Base-by-base conservation (phyloP, 2,329 filamentous ascomycete species). In the Phyllosticta ampelicida region DNA sequence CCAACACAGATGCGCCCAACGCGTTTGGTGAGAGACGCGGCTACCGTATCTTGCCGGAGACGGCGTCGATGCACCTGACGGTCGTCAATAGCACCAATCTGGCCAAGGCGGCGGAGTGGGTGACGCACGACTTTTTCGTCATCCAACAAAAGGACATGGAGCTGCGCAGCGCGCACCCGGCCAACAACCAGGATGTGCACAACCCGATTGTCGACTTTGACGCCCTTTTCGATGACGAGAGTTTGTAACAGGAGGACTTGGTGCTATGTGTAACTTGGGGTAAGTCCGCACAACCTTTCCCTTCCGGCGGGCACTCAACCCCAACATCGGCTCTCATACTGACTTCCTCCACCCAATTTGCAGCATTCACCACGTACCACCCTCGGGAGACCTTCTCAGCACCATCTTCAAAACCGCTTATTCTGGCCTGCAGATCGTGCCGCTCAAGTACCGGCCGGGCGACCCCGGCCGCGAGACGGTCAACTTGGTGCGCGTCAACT, bases 111-210 rank as follows among this genome's bases (percentile, higher is more conserved):
- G 77, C 74, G 0, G 67, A 71, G 21, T 83, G 76, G 72, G 76
- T 79, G 2, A 74, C 73, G 18, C 71, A 80, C 61, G 76, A 83
- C 64, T 62, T 84, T 4, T 78, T 75, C 64, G 71, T 81, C 18
- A 74, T 78, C 1, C 69, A 71, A 59, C 77, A 74, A 6, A 78
- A 82, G 57, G 79, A 83, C 62, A 77, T 74, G 0, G 80, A 83
- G 65, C 77, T 77, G 1, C 69, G 70, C 3, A 68, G 69, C 36
- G 74, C 76, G 0, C 73, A 80, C 44, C 67, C 76, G 0, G 71
- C 73, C 59, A 80, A 81, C 62, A 73, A 67, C 53, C 73, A 76
- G 62, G 71, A 77, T 28, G 68, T 73, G 0, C 48, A 70, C 2
- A 72, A 80, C 55, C 80, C 80, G 5, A 69, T 77, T 3, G 67